These are phyloP conservation scores for Nicotiana otophora DNA, from an alignment of 257 asterid species.

Conservation along the genomic window DNA sequence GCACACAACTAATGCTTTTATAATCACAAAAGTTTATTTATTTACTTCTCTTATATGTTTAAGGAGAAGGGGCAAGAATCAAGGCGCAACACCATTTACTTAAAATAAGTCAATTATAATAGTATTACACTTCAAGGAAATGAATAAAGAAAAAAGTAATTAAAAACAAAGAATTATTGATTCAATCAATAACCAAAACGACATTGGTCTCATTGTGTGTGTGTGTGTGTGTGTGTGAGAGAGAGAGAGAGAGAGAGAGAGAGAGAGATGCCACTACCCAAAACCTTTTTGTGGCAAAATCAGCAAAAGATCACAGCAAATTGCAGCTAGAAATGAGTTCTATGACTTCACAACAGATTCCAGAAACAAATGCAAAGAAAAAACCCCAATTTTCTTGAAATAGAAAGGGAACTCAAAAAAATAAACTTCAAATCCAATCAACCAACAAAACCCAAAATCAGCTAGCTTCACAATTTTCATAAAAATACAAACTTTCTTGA, in stretches of 20 bases:
- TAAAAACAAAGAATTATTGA: not conserved
- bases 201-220: not conserved
- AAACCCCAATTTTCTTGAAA: not conserved
- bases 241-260: not conserved
- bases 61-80: not conserved
- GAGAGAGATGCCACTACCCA: not conserved
- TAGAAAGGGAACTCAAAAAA: not conserved
- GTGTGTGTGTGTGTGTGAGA: not conserved
- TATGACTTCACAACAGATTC: not conserved
- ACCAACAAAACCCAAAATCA: not conserved
- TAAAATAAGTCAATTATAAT: not conserved
- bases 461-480: not conserved
- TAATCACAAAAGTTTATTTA: not conserved
- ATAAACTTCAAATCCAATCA: not conserved
- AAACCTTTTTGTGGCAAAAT: not conserved
- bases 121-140: not conserved
- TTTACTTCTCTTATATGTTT: not conserved
- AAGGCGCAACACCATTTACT: not conserved
- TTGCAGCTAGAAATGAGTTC: not conserved
- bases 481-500: not conserved
- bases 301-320: slow-evolving; percentile 2
- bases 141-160: not conserved
- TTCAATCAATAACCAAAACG: not conserved
- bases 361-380: not conserved
- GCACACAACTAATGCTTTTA: too few species aligned